Base-by-base conservation (phyloP, 208 protist genomes). In the Leishmania lainsoni region DNA sequence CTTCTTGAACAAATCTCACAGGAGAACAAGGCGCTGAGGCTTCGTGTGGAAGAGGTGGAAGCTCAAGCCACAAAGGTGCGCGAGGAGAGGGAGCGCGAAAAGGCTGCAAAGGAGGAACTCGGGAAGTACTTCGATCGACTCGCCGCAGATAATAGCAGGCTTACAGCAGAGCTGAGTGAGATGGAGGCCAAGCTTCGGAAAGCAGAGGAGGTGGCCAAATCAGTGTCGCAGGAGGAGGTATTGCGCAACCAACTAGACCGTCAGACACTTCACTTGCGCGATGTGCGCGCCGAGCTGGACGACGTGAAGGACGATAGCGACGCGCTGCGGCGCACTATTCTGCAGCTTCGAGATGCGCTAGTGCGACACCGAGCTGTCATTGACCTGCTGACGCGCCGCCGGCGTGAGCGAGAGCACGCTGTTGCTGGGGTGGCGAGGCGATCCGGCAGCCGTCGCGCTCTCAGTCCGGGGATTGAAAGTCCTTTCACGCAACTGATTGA, bases 331-430 rank as follows among this genome's bases (percentile, higher is more conserved):
- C 54, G 75, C 5, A 91, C 88, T 8, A 80, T 93, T 49, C 73
- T 80, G 45, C 86, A 86, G 51, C 80, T 93, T 74, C 85, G 90
- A 26, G 80, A 86, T 4, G 80, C 83, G 14, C 45, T 93, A 14
- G 66, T 83, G 61, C 85, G 87, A 2, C 90, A 93, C 83, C 87
- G 90, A 70, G 86, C 83, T 42, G 90, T 89, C 6, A 86, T 93
- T 39, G 87, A 93, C 39, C 39, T 93, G 17, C 83, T 92, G 8
- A 83, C 83, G 45, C 86, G 87, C 12, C 68, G 75, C 75, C 81
- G 75, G 8, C 72, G 51, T 3, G 59, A 29, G 17, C 77, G 49
- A 49, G 61, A 81, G 66, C 35, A 26, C 6, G 54, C 48, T 35
- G 73, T 39, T 3, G 58, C 35, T 3, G 56, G 51, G 8, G 39